Evolutionary conservation across 257 asterid species (phyloP).

Genomic region (Gentiana dahurica): DNA sequence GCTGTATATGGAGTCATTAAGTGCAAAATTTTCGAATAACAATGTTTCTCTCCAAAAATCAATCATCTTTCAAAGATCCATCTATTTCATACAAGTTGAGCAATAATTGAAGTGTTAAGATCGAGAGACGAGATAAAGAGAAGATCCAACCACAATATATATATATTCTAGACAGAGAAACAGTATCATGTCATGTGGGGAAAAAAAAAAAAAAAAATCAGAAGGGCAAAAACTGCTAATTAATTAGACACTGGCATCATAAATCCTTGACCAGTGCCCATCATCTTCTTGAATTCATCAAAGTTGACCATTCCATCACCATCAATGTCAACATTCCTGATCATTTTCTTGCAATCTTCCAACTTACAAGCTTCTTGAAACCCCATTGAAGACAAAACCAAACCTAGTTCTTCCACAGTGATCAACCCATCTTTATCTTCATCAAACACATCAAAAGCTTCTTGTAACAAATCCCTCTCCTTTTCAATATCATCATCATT

Average conservation of each 20-base stretch:
- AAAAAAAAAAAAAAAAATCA: conserved; percentile 1
- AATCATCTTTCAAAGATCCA: no score
- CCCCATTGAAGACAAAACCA: conserved; percentile 58
- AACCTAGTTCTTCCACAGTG: conserved; percentile 59
- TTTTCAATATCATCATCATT: no score
- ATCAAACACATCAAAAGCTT: conserved; percentile 77
- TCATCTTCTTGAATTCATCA: conserved; percentile 72
- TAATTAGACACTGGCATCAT: conserved; percentile 26
- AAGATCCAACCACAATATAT: no score
- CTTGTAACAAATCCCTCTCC: conserved; percentile 37
- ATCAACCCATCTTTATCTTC: conserved; percentile 66
- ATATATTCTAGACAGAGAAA: no score
- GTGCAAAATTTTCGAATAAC: no score
- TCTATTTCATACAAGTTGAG: no score
- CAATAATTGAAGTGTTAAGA: no score
- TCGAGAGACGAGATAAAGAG: no score
- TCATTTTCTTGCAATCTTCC: conserved; percentile 74
- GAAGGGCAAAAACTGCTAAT: neutral
- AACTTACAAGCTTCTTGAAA: conserved; percentile 46
- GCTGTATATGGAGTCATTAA: no score
- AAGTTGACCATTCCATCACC: conserved; percentile 88
- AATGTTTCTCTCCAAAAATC: no score
- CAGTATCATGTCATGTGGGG: no score
- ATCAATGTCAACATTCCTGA: conserved; percentile 60
- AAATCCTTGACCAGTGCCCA: conserved; percentile 42